These are phyloP conservation scores for Cunninghamia lanceolata DNA, from an alignment of 75 land plant genomes.

Conservation along the genomic window DNA sequence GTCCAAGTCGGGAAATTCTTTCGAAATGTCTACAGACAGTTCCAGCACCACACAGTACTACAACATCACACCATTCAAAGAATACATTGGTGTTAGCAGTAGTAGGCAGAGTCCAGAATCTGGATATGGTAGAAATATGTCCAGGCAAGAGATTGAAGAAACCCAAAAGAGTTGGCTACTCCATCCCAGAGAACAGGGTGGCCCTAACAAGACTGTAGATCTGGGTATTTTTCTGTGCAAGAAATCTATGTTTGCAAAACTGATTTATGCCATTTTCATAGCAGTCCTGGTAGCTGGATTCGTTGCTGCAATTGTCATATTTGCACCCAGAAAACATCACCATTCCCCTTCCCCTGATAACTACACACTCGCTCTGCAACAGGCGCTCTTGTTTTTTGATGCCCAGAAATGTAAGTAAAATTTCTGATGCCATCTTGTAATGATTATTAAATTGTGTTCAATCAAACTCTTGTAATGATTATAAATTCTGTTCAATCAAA, in stretches of 20 bases:
- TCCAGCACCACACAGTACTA: not conserved
- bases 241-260: constrained; percentile 42
- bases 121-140: not conserved
- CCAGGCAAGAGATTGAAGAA: constrained; percentile 35
- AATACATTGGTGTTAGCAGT: not conserved
- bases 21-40: not conserved
- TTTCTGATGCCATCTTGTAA: not conserved
- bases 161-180: constrained; percentile 88
- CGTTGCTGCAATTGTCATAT: constrained; percentile 56
- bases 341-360: constrained; percentile 65
- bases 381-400: constrained; percentile 86
- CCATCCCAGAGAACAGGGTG: constrained; percentile 25
- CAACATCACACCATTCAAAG: not conserved
- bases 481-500: not conserved
- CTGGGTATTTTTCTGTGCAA: constrained; percentile 70
- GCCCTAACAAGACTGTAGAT: constrained; percentile 63
- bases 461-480: no score
- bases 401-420: constrained; percentile 83
- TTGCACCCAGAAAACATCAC: constrained; percentile 46
- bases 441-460: no score
- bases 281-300: constrained; percentile 55
- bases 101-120: not conserved
- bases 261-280: constrained; percentile 23
- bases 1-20: not conserved
- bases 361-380: constrained; percentile 68